Percentiles rank a stretch among this genome's conserved stretches.
These are phyloP conservation scores for Lasiosphaeria ovina DNA, from an alignment of 495 filamentous ascomycete species.

Conservation along the genomic window DNA sequence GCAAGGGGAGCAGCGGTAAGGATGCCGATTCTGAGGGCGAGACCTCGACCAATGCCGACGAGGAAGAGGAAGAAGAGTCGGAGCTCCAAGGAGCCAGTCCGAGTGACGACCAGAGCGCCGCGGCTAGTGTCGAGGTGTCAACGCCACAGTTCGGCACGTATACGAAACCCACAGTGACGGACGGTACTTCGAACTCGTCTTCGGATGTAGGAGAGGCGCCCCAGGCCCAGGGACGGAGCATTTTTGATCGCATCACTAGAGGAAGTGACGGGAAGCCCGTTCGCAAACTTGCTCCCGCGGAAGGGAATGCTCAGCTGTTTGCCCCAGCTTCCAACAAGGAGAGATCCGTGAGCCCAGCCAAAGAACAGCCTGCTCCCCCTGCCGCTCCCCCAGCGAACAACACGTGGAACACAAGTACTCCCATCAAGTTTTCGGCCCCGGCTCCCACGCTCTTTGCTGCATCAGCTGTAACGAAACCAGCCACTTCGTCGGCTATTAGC, in stretches of 20 bases:
- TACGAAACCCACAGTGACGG: constrained; percentile 21
- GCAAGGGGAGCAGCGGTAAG: constrained; percentile 45
- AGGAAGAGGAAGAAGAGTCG: constrained; percentile 44
- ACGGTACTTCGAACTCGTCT: constrained; percentile 30
- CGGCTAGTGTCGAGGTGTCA: constrained; percentile 34
- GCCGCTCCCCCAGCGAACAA: constrained; percentile 40
- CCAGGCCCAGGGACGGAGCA: constrained; percentile 44
- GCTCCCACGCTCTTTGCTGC: constrained; percentile 28
- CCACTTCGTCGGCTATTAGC: constrained; percentile 21
- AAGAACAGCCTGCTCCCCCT: constrained; percentile 34
- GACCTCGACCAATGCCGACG: constrained; percentile 42
- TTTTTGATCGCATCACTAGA: constrained; percentile 59
- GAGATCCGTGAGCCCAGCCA: constrained; percentile 31
- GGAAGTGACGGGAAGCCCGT: constrained; percentile 49
- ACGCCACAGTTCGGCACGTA: constrained; percentile 33
- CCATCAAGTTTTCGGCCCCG: constrained; percentile 39
- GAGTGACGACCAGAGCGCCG: constrained; percentile 32
- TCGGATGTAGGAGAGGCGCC: constrained; percentile 37
- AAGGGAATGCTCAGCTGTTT: constrained; percentile 27
- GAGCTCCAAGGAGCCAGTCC: constrained; percentile 36
- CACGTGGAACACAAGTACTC: constrained; percentile 43
- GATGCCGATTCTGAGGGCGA: constrained; percentile 49
- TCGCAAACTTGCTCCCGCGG: constrained; percentile 27
- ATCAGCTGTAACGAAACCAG: constrained; percentile 32
- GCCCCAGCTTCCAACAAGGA: constrained; percentile 32